Conservation (phyloP, 2,329 filamentous ascomycete species). For the Cryoendolithus antarcticus region DNA sequence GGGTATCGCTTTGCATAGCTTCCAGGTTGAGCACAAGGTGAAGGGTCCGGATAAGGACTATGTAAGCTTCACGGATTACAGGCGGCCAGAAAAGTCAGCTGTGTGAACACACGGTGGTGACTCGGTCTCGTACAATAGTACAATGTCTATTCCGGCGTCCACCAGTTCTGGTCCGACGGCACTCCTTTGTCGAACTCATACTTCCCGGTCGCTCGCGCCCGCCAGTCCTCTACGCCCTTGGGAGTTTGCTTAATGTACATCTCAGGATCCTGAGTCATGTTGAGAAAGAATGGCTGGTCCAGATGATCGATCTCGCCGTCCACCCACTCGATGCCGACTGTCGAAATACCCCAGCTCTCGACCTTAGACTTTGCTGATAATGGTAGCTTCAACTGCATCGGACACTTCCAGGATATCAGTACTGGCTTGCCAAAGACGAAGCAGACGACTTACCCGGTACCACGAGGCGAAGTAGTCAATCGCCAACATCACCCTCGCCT, state of each 20-base stretch:
- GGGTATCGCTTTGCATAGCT: conserved; percentile 45
- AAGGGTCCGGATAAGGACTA: conserved; percentile 66
- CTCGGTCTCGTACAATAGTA: too few relatives aligned
- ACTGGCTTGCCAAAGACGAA: too few relatives aligned
- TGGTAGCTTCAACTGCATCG: conserved; percentile 23
- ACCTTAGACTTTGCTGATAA: conserved; percentile 17
- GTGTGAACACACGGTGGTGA: neutral
- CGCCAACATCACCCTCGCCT: conserved; percentile 35
- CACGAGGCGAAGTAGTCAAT: conserved; percentile 27
- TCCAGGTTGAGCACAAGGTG: conserved; percentile 53
- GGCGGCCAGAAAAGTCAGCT: conserved; percentile 7
- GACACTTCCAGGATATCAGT: conserved; percentile 8
- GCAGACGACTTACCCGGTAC: conserved; percentile 14
- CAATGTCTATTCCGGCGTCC: conserved; percentile 2
- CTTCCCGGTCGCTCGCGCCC: conserved; percentile 5
- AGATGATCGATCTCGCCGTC: conserved; percentile 27
- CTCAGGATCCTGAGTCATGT: conserved; percentile 9
- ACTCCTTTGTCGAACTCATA: conserved; percentile 6
- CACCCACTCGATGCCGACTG: conserved; percentile 25
- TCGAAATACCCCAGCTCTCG: conserved; percentile 22
- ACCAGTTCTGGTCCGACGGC: conserved; percentile 6
- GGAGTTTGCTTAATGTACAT: conserved; percentile 7
- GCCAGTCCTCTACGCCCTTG: conserved; percentile 8
- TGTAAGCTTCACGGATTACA: conserved; percentile 27
- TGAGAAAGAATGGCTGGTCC: conserved; percentile 11